Evolutionary conservation across 2,329 filamentous ascomycete species (phyloP), one percentile per base, ranked within the genome.

Genomic region (Calonectria honghensis): DNA sequence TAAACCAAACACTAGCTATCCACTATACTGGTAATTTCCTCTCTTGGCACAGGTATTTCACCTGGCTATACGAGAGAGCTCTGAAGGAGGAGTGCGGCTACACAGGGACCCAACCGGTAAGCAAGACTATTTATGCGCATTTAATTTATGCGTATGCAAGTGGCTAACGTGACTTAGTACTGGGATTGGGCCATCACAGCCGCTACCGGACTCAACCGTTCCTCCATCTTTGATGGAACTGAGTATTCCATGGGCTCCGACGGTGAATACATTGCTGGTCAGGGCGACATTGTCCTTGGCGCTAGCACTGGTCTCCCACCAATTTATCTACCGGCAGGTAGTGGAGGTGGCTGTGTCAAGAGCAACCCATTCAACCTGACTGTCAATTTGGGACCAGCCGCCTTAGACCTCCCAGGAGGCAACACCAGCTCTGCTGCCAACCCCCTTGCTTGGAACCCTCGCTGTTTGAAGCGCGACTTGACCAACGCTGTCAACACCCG

Each of bases 321-420:
- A 11, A 63, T 70, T n/a, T 63, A 63, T 35, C 32, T 89, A 13
- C 86, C 88, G 0, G 84, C 88, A 0, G 90, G 89, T 9, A 84
- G 83, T 3, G 91, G 91, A 5, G 90, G 91, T 50, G 91, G 90
- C 31, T 92, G 90, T 79, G 84, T 92, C 3, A 84, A 81, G 18
- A 85, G 83, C 0, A 90, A 90, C 0, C 90, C 90, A 2, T 86
- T 91, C 41, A 82, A 86, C 75, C 83, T 86, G 79, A 81, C 73
- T 1, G 83, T 88, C 68, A 87, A 85, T 70, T 79, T 88, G 2
- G 86, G 86, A 0, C 86, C 86, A 18, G 82, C 83, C 9, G 79
- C 81, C 5, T 82, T 82, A 6, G 79, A 81, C 13, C 68, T 81
- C 2, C 81, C 81, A 6, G 82, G 81, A 1, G 83, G 68, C 73